Percentiles rank a stretch among this genome's conserved stretches.
phyloP scores from a whole-genome alignment of 306 rosid species.

The Geum urbanum region DNA sequence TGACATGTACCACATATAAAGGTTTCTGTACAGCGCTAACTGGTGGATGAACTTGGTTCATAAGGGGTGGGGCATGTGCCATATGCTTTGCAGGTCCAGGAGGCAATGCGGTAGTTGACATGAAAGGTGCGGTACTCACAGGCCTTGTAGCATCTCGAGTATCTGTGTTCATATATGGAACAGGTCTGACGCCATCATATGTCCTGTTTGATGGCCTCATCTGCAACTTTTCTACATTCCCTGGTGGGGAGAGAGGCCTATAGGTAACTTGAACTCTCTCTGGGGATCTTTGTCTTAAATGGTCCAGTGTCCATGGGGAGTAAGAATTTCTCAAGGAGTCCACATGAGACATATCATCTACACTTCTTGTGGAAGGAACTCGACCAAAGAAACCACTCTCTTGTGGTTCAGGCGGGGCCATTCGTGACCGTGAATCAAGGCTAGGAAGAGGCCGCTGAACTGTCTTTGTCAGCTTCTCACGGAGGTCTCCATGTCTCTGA shows the following conservation, averaged over 20 bases:
- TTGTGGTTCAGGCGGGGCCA: conserved; percentile 38
- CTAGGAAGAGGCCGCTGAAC: conserved; percentile 19
- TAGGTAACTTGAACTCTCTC: conserved; percentile 34
- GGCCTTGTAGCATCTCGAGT: conserved; percentile 55
- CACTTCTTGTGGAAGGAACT: conserved; percentile 51
- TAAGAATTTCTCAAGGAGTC: conserved; percentile 63
- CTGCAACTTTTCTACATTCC: conserved; percentile 34
- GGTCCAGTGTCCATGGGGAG: conserved; percentile 77
- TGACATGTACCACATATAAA: conserved; percentile 51
- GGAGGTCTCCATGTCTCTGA: conserved; percentile 62
- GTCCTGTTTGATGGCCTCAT: conserved; percentile 54
- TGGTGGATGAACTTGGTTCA: conserved; percentile 58
- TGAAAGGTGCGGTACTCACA: conserved; percentile 39
- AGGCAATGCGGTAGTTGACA: conserved; percentile 48
- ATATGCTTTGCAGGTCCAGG: conserved; percentile 54
- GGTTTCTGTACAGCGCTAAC: conserved; percentile 46
- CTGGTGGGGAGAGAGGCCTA: conserved; percentile 37
- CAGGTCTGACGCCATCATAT: conserved; percentile 51
- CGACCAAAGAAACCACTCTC: conserved; percentile 37
- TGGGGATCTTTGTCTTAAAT: conserved; percentile 54
- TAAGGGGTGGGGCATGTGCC: conserved; percentile 43
- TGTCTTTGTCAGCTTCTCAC: conserved; percentile 76
- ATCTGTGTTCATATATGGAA: conserved; percentile 51
- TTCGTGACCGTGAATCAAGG: conserved; percentile 39
- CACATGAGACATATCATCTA: conserved; percentile 54